A percentile compares a stretch with the other conserved stretches of the same genome.
phyloP scores from a whole-genome alignment of 2,329 filamentous ascomycete genomes.

The Botrytis byssoidea region DNA sequence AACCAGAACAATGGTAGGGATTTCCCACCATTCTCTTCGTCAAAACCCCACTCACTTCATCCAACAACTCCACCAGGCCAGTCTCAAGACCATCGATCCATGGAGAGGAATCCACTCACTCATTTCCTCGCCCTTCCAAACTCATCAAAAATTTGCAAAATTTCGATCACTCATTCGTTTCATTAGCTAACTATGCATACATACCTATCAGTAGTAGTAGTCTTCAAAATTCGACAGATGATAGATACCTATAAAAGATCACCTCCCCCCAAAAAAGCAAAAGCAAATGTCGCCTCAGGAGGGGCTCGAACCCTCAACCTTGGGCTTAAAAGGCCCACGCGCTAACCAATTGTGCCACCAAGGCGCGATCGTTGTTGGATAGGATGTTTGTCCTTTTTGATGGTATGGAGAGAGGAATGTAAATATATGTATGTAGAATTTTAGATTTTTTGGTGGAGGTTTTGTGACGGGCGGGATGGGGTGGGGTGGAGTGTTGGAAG shows the following conservation, averaged over 20 bases:
- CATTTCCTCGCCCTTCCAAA: background rate
- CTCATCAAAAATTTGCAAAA: background rate
- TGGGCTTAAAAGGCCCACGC: constrained; percentile 21
- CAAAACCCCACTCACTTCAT: background rate
- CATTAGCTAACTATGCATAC: background rate
- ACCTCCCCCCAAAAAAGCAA: background rate
- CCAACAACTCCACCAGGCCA: background rate
- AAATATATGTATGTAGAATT: fast-evolving
- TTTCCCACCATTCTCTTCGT: background rate
- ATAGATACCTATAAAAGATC: background rate
- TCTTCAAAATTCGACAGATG: no score
- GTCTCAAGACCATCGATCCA: background rate
- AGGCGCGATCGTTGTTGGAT: background rate
- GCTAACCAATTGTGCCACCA: constrained; percentile 22
- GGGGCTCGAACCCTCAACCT: constrained; percentile 21
- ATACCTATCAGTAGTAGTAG: background rate
- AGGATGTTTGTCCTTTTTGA: constrained; percentile 6
- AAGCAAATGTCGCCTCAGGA: background rate
- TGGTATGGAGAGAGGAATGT: fast-evolving
- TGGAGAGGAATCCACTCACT: background rate
- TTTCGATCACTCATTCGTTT: background rate
- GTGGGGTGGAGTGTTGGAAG: background rate
- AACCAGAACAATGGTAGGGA: background rate
- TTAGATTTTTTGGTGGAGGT: background rate
- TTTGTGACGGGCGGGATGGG: background rate